These are phyloP conservation scores for Brassica incana DNA, from an alignment of 345 rosid species.

Conservation along the genomic window DNA sequence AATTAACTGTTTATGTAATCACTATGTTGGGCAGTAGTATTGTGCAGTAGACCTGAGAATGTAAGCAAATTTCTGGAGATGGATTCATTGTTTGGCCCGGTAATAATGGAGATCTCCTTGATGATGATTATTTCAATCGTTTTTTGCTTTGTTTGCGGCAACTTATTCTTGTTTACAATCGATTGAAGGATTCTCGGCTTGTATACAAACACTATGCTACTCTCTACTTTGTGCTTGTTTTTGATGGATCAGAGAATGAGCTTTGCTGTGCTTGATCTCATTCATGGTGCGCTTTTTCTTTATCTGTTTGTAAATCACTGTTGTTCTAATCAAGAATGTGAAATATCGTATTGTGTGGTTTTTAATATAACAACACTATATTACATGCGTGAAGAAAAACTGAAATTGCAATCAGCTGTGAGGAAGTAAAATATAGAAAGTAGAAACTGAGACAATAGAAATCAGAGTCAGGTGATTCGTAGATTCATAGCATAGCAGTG, in stretches of 20 bases:
- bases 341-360: neutral
- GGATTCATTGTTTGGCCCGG: slow-evolving; percentile 84
- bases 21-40: slow-evolving; percentile 50
- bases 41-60: slow-evolving; percentile 85
- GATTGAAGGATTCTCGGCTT: slow-evolving; percentile 71
- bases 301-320: neutral
- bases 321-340: neutral
- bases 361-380: neutral
- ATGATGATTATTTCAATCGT: too few species aligned
- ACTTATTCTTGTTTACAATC: neutral
- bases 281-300: slow-evolving; percentile 57
- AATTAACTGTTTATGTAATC: neutral
- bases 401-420: neutral
- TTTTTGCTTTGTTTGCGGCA: neutral
- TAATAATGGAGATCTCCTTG: slow-evolving; percentile 34
- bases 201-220: slow-evolving; percentile 94
- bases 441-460: neutral
- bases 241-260: slow-evolving; percentile 89
- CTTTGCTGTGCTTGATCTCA: slow-evolving; percentile 94
- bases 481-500: neutral
- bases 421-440: neutral
- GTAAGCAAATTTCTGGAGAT: slow-evolving; percentile 85
- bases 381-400: too few species aligned
- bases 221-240: slow-evolving; percentile 77
- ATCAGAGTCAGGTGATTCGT: neutral